Base-by-base conservation (phyloP, 2,329 filamentous ascomycete genomes). In the Ophiostoma sp. region DNA sequence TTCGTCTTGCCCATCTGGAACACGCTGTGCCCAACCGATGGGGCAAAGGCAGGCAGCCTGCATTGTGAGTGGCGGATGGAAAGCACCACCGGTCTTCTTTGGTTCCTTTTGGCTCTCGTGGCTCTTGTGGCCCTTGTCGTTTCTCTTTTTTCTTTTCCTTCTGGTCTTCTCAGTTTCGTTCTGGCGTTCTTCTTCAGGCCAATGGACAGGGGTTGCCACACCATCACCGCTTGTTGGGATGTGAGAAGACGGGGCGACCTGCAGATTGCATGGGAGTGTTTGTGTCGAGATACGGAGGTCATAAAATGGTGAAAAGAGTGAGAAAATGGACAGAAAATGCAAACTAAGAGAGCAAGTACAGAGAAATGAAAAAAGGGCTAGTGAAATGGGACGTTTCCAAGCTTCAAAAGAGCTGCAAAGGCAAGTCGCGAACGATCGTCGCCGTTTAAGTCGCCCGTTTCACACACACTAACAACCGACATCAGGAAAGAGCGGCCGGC, bases 141-240 rank as follows among this genome's bases (percentile, higher is more conserved):
- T 45, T 70, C 52, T 59, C 17, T 39, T 31, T 45, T 19, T 36
- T 36, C 19, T 12, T 22, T 28, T 72, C 19, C n/a, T 42, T 57
- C 28, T 55, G 19, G 19, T 71, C 33, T 57, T 66, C 33, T 52
- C 42, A 36, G 39, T 50, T 25, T 45, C 48, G 48, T 39, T 57
- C 50, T 61, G 55, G 25, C 17, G 64, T 50, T 68, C 64, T 68
- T 68, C 42, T 33, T 33, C 39, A 8, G 69, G 19, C 22, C 42
- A 52, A 6, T 42, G 59, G 42, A 45, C 55, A 61, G 70, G 70
- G 70, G 70, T 17, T 63, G 55, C 19, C 70, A 55, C 70, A 64
- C 69, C 57, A 71, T 71, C 69, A 66, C 70, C 57, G 70, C 70
- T 72, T 72, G 70, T 72, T 72, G 70, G 70, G 70, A 57, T 17